A percentile compares a stretch with the other conserved stretches of the same genome.
phyloP scores from a whole-genome alignment of 768 basidiomycete species.

The Fistulinella prunicolor region DNA sequence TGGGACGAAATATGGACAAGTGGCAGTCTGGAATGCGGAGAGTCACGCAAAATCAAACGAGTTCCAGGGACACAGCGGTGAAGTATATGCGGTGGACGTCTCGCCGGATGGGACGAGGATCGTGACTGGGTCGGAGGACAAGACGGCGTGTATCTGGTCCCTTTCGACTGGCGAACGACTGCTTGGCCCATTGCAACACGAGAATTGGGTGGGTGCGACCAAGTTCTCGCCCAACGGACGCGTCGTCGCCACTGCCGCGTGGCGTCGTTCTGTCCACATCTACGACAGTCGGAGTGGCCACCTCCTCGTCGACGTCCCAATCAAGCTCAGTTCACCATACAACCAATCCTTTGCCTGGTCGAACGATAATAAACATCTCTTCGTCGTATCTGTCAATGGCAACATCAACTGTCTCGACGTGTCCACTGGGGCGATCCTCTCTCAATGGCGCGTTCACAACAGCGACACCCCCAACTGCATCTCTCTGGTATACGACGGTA shows the following conservation, averaged over 20 bases:
- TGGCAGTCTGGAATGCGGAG: too few species aligned
- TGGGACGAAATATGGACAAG: too few species aligned
- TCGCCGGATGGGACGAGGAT: constrained; percentile 4
- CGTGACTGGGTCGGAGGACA: background rate
- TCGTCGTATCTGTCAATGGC: background rate
- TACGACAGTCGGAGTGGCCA: background rate
- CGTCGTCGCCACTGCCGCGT: background rate
- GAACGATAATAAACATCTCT: background rate
- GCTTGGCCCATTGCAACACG: background rate
- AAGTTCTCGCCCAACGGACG: constrained; percentile 12
- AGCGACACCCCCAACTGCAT: background rate
- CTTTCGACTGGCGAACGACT: background rate
- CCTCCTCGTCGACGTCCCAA: background rate
- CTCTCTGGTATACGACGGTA: background rate
- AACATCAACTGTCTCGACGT: background rate
- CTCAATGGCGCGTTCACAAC: background rate
- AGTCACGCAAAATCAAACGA: too few species aligned
- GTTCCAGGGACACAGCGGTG: background rate
- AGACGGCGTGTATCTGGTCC: constrained; percentile 5
- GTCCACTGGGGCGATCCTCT: background rate
- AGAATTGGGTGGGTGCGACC: background rate
- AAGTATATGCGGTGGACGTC: background rate
- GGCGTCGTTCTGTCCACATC: background rate
- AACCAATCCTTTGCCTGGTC: background rate
- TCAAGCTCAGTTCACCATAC: background rate